phyloP scores from a whole-genome alignment of 2,329 filamentous ascomycete genomes.

The Emergomyces pasteurianus region DNA sequence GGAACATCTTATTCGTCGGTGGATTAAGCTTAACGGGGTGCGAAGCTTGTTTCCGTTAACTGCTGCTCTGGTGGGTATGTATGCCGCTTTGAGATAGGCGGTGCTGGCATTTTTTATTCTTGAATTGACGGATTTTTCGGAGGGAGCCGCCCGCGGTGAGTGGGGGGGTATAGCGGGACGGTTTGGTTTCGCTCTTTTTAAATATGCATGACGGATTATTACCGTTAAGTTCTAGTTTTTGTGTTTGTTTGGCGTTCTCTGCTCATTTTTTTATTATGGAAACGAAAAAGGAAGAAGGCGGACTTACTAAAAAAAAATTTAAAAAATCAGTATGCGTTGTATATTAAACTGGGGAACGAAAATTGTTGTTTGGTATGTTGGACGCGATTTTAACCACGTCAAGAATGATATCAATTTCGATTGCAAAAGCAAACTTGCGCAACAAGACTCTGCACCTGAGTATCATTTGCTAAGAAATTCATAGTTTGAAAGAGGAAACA shows the following conservation, averaged over 20 bases:
- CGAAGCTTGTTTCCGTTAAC: not conserved
- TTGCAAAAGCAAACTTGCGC: not conserved
- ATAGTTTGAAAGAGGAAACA: not conserved
- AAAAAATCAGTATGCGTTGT: not conserved
- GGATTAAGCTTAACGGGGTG: not conserved
- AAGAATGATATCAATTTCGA: not conserved
- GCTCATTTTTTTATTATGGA: not conserved
- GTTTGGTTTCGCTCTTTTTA: not conserved
- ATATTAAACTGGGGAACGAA: not conserved
- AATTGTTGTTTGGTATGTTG: not conserved
- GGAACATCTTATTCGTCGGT: conserved; percentile 7
- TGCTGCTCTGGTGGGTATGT: not conserved
- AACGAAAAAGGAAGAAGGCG: not conserved
- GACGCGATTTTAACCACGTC: not conserved
- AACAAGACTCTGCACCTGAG: not conserved
- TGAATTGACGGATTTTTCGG: not conserved
- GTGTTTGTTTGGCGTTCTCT: not conserved
- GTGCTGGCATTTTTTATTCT: not conserved
- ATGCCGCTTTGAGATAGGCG: not conserved
- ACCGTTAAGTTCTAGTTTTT: not conserved
- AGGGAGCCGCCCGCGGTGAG: not conserved
- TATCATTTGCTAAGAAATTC: not conserved
- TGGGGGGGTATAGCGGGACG: not conserved
- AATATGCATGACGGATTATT: not conserved
- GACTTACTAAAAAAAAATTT: not conserved